These are phyloP conservation scores for Fusarium robinianum DNA, from an alignment of 2,329 filamentous ascomycete genomes.

Conservation along the genomic window DNA sequence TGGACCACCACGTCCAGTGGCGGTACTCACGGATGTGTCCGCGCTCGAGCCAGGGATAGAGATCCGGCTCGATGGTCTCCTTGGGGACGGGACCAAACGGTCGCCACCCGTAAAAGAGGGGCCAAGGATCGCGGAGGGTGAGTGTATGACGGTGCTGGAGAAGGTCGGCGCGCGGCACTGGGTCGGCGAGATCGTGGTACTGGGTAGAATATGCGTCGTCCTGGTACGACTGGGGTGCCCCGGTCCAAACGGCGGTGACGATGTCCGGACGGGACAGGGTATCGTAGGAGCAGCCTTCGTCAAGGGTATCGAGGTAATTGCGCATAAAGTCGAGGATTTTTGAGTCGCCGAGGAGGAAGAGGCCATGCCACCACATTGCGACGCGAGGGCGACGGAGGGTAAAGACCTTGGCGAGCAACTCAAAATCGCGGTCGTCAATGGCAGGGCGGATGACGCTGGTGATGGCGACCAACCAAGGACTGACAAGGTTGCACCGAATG, in stretches of 20 bases:
- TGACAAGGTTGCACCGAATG: constrained; percentile 39
- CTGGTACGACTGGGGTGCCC: constrained; percentile 33
- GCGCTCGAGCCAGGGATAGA: constrained; percentile 36
- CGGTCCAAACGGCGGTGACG: constrained; percentile 35
- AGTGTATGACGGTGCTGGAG: constrained; percentile 35
- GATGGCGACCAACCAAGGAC: constrained; percentile 36
- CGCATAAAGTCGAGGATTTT: constrained; percentile 29
- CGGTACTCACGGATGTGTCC: constrained; percentile 33
- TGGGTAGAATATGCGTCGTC: constrained; percentile 15
- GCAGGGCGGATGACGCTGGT: constrained; percentile 28
- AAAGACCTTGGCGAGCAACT: constrained; percentile 33
- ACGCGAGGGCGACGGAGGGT: constrained; percentile 35
- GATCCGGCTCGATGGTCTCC: constrained; percentile 30
- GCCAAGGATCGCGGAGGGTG: constrained; percentile 36
- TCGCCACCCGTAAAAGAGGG: constrained; percentile 36
- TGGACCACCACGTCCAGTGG: constrained; percentile 37
- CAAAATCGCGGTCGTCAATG: constrained; percentile 28
- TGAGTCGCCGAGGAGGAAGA: constrained; percentile 33
- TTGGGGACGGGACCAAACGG: constrained; percentile 32
- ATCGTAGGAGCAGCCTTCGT: constrained; percentile 35
- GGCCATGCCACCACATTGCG: constrained; percentile 38
- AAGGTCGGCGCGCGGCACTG: constrained; percentile 28
- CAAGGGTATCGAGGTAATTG: constrained; percentile 33
- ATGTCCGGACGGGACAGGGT: constrained; percentile 36
- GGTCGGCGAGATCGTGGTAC: constrained; percentile 21